Conservation (phyloP, 2,329 filamentous ascomycete genomes). For the Paraphoma chrysanthemicola region DNA sequence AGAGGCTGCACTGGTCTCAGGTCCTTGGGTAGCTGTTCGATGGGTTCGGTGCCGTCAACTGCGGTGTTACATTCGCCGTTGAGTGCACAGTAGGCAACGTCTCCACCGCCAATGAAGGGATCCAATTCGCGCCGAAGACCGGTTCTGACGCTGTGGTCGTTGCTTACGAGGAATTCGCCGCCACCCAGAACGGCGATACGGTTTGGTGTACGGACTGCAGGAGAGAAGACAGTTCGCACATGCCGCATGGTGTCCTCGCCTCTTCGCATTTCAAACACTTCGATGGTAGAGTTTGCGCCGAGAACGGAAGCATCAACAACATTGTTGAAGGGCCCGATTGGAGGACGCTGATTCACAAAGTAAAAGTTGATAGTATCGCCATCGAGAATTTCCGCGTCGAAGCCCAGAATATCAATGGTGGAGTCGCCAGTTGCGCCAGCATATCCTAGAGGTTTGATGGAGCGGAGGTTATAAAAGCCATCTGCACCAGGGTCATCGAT, state of each 20-base stretch:
- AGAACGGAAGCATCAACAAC: constrained; percentile 26
- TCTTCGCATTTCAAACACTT: constrained; percentile 32
- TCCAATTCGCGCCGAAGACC: constrained; percentile 32
- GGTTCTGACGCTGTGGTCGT: constrained; percentile 35
- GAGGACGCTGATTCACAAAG: constrained; percentile 35
- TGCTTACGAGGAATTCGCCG: constrained; percentile 30
- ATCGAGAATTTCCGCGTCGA: constrained; percentile 33
- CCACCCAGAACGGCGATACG: constrained; percentile 28
- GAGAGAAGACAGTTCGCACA: constrained; percentile 25
- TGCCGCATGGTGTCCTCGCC: constrained; percentile 31
- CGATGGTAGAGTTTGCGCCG: constrained; percentile 35
- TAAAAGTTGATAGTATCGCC: constrained; percentile 35
- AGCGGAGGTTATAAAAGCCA: constrained; percentile 30
- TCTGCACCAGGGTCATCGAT: constrained; percentile 34
- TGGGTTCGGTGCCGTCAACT: constrained; percentile 13
- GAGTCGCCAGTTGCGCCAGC: constrained; percentile 28
- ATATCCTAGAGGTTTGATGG: constrained; percentile 30
- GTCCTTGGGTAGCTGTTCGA: not conserved
- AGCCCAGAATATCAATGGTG: constrained; percentile 32
- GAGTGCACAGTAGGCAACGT: constrained; percentile 30
- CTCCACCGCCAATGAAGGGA: constrained; percentile 35
- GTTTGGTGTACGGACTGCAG: constrained; percentile 29
- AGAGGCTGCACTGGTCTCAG: not conserved
- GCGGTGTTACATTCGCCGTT: constrained; percentile 25
- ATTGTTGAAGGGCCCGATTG: constrained; percentile 28